Conservation (phyloP, 1,284 basidiomycete species). For the Sporisorium sorghi region DNA sequence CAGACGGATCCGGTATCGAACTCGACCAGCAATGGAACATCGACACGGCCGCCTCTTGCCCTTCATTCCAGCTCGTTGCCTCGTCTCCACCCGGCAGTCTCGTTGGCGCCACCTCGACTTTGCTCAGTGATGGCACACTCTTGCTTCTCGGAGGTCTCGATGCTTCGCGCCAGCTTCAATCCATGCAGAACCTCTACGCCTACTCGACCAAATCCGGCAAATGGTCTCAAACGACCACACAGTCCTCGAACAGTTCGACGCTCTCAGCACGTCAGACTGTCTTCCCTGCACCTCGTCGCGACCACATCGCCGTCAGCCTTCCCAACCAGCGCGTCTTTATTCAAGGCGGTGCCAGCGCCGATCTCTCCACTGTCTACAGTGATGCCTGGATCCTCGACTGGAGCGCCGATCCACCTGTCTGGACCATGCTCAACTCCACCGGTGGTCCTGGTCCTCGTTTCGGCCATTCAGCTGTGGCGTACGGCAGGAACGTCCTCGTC, state of each 20-base stretch:
- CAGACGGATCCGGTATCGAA: slow-evolving; percentile 52
- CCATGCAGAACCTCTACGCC: slow-evolving; percentile 48
- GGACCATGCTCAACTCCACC: slow-evolving; percentile 44
- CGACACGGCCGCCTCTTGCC: slow-evolving; percentile 16
- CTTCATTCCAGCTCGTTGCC: slow-evolving; percentile 23
- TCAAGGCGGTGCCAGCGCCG: slow-evolving; percentile 59
- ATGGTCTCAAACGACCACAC: slow-evolving; percentile 45
- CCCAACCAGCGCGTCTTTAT: slow-evolving; percentile 59
- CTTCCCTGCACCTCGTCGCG: slow-evolving; percentile 52
- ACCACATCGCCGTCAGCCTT: slow-evolving; percentile 61
- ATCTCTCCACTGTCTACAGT: slow-evolving; percentile 55
- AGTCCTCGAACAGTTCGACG: slow-evolving; percentile 3
- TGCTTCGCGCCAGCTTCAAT: slow-evolving; percentile 43
- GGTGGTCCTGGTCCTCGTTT: slow-evolving; percentile 55
- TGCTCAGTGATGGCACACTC: slow-evolving; percentile 61
- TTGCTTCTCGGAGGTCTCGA: slow-evolving; percentile 58
- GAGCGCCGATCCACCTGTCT: slow-evolving; percentile 54
- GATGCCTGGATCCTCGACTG: slow-evolving; percentile 66
- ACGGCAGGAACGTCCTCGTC: slow-evolving; percentile 55
- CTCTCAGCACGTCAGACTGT: slow-evolving; percentile 5
- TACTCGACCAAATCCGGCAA: slow-evolving; percentile 31
- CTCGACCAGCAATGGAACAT: slow-evolving; percentile 54
- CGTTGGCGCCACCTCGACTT: slow-evolving; percentile 51
- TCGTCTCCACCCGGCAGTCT: slow-evolving; percentile 43
- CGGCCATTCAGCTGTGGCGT: slow-evolving; percentile 60